Conservation (phyloP, 2,329 filamentous ascomycete species). For the Pseudocercospora vitis region DNA sequence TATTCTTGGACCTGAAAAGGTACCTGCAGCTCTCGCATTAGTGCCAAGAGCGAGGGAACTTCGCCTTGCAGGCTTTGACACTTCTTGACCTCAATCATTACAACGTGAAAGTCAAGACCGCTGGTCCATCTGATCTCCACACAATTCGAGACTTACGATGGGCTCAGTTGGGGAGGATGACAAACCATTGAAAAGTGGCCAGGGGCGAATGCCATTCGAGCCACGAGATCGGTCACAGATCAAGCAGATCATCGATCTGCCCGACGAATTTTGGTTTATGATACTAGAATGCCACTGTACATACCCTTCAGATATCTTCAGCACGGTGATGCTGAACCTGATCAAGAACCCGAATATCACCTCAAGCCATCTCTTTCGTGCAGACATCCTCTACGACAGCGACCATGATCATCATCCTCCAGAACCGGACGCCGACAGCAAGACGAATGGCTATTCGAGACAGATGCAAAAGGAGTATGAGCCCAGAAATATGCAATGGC, state of each 20-base stretch:
- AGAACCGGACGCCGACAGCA: not conserved
- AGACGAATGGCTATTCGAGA: constrained; percentile 27
- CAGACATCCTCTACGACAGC: constrained; percentile 67
- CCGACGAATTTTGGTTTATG: constrained; percentile 33
- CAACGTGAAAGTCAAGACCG: too few species aligned
- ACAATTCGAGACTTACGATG: too few species aligned
- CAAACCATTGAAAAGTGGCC: not conserved
- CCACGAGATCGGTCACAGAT: constrained; percentile 37
- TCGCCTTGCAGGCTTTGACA: too few species aligned
- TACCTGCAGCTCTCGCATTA: too few species aligned
- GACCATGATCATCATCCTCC: constrained; percentile 36
- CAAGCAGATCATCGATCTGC: constrained; percentile 19
- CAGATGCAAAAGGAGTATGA: constrained; percentile 50
- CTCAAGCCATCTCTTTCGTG: constrained; percentile 73
- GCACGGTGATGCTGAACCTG: constrained; percentile 69
- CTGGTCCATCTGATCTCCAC: too few species aligned
- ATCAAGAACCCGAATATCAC: constrained; percentile 79
- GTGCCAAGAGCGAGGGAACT: too few species aligned
- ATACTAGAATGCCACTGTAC: constrained; percentile 48
- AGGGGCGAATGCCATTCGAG: constrained; percentile 24
- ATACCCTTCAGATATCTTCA: constrained; percentile 65
- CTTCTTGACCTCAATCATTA: not conserved
- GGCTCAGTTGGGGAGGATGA: not conserved
- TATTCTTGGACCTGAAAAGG: too few species aligned
- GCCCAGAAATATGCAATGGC: constrained; percentile 24